Evolutionary conservation across 2,329 filamentous ascomycete genomes (phyloP), one percentile per base, ranked within the genome.

Genomic region (Colletotrichum ledebouriae): DNA sequence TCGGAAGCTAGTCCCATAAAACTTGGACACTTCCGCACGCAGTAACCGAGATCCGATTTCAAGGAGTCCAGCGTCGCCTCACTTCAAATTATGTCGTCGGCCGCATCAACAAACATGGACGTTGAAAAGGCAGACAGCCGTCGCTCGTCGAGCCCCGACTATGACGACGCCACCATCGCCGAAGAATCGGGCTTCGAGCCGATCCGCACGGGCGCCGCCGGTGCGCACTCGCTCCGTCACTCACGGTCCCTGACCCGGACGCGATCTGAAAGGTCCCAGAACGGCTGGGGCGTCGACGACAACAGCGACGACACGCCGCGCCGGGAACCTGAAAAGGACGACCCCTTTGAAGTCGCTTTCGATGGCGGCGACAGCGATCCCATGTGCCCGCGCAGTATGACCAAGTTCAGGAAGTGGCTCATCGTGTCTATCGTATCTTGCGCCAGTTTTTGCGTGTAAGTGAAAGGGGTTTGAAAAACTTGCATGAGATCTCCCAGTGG

Each of bases 401-500:
- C 79, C 15, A 84, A 78, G 17, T 76, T 79, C n/a, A 86, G 88
- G 70, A 94, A 94, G 76, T 98, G 95, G 95, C 64, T 89, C 34
- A 90, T 97, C 70, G 89, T 94, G 1, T 72, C 89, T 41, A 91
- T 97, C 65, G 85, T 94, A n/a, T 89, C 90, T 10, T 77, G 86
- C 63, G 92, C 91, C 7, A 92, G 92, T 53, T 84, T 96, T 67
- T 95, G 93, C 78, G 94, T 97, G 91, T 94, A 86, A 85, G 92
- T 89, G 41, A 86, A 85, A 91, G 39, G 20, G n/a, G 12, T 1
- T 22, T 7, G 12, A 13, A 33, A 1, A 4, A 1, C 3, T 13
- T 55, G 5, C 6, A 15, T n/a, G 25, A 4, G 37, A 17, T 13
- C 29, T 29, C 6, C 63, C 25, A 42, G 33, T 33, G 49, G 6